These are phyloP conservation scores for Zelonia costaricensis DNA, from an alignment of 208 protist genomes.

Conservation along the genomic window DNA sequence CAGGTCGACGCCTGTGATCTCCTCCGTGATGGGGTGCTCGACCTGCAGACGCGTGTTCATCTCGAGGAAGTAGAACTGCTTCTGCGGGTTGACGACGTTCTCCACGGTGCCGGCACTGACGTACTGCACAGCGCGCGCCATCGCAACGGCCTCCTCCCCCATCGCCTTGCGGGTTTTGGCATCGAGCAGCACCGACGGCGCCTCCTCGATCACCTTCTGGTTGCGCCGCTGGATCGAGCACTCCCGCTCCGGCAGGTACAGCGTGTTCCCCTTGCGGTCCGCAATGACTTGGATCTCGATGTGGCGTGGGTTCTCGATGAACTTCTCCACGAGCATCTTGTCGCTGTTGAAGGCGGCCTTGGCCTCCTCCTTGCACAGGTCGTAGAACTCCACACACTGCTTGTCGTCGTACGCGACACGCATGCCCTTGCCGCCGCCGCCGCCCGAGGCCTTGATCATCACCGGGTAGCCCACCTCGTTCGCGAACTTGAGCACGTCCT, in stretches of 20 bases:
- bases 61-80: slow-evolving; percentile 98
- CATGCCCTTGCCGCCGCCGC: slow-evolving; percentile 51
- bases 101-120: slow-evolving; percentile 98
- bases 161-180: slow-evolving; percentile 73
- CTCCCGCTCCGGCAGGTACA: slow-evolving; percentile 96
- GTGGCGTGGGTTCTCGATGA: slow-evolving; percentile 88
- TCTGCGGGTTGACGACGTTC: slow-evolving; percentile 95
- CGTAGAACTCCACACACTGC: slow-evolving; percentile 92
- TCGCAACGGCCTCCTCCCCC: slow-evolving; percentile 75
- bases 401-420: slow-evolving; percentile 93
- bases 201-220: slow-evolving; percentile 96
- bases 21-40: slow-evolving; percentile 97
- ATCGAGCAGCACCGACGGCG: slow-evolving; percentile 75
- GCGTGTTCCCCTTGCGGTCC: slow-evolving; percentile 89
- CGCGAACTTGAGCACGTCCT: slow-evolving; percentile 49
- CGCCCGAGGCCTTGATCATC: slow-evolving; percentile 97
- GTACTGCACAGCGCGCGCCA: slow-evolving; percentile 91
- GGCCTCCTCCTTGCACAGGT: slow-evolving; percentile 92
- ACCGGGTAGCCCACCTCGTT: slow-evolving; percentile 93
- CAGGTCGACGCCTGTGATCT: slow-evolving; percentile 92
- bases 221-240: slow-evolving; percentile 96
- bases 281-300: slow-evolving; percentile 96
- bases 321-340: slow-evolving; percentile 94
- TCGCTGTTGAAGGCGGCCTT: slow-evolving; percentile 93
- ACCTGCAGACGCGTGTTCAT: slow-evolving; percentile 99